phyloP scores from a whole-genome alignment of 2,329 filamentous ascomycete genomes.

The Botrytis squamosa region DNA sequence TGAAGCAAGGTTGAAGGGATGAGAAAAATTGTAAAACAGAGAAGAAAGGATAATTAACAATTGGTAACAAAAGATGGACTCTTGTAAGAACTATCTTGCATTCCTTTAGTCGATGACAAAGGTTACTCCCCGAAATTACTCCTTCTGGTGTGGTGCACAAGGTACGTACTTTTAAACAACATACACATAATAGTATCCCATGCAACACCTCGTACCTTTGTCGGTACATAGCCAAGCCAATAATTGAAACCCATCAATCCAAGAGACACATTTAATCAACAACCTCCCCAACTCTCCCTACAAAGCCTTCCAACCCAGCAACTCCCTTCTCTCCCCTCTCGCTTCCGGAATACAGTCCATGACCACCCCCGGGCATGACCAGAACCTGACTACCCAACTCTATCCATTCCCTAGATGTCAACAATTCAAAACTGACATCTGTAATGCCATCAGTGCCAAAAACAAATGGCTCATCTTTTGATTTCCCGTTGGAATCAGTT shows the following conservation, averaged over 20 bases:
- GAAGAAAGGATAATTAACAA: too few relatives aligned
- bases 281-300: conserved; percentile 65
- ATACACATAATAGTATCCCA: neutral
- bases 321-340: conserved; percentile 52
- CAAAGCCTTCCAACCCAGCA: conserved; percentile 67
- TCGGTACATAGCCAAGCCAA: neutral
- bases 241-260: neutral
- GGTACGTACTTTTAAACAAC: neutral
- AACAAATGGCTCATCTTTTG: conserved; percentile 37
- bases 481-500: conserved; percentile 40
- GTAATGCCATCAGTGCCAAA: conserved; percentile 43
- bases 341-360: conserved; percentile 56
- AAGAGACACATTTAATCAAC: conserved; percentile 47
- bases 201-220: neutral
- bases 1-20: too few relatives aligned
- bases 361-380: conserved; percentile 68
- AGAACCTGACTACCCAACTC: conserved; percentile 69
- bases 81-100: neutral
- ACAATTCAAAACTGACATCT: conserved; percentile 65
- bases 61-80: too few relatives aligned
- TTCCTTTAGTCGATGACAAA: neutral
- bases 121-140: neutral
- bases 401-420: conserved; percentile 70
- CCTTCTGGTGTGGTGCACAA: neutral
- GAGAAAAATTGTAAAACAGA: too few relatives aligned